phyloP scores from a whole-genome alignment of 2,329 filamentous ascomycete genomes.

The Fusarium sp. region DNA sequence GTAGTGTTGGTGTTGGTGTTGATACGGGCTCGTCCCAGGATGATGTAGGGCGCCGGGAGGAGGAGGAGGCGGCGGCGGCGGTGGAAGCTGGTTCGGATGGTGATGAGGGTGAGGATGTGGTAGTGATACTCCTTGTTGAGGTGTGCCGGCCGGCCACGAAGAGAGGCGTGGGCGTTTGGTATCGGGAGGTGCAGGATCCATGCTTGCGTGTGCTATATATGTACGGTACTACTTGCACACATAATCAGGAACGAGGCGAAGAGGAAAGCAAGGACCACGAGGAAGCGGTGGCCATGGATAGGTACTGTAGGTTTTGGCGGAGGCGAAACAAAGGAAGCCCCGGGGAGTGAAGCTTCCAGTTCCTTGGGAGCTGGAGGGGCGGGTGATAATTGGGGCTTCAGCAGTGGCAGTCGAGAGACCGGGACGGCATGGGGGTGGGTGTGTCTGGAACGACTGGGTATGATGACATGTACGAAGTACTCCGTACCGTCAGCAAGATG shows the following conservation, averaged over 20 bases:
- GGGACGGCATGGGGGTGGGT: conserved; percentile 45
- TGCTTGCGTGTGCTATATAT: conserved; percentile 56
- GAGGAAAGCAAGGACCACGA: conserved; percentile 51
- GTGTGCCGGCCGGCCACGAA: conserved; percentile 58
- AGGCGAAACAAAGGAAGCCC: conserved; percentile 42
- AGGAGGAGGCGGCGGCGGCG: conserved; percentile 41
- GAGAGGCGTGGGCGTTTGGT: conserved; percentile 65
- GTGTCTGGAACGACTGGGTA: conserved; percentile 45
- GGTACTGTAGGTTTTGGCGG: conserved; percentile 38
- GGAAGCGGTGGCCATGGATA: conserved; percentile 49
- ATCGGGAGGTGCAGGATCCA: conserved; percentile 67
- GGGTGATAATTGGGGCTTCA: conserved; percentile 45
- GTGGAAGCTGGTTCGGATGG: conserved; percentile 44
- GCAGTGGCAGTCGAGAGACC: conserved; percentile 43
- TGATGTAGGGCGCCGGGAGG: conserved; percentile 43
- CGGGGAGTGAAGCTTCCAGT: conserved; percentile 45
- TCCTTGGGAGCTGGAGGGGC: conserved; percentile 42
- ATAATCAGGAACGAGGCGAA: conserved; percentile 50
- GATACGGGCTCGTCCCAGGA: conserved; percentile 51
- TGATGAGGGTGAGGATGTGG: conserved; percentile 49
- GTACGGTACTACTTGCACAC: conserved; percentile 48
- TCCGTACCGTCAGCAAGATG: conserved; percentile 28
- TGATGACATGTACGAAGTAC: conserved; percentile 44
- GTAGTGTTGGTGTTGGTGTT: conserved; percentile 54
- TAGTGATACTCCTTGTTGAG: conserved; percentile 58